Conservation (phyloP, 2,329 filamentous ascomycete genomes). For the Ophiocordyceps camponoti-saundersi region DNA sequence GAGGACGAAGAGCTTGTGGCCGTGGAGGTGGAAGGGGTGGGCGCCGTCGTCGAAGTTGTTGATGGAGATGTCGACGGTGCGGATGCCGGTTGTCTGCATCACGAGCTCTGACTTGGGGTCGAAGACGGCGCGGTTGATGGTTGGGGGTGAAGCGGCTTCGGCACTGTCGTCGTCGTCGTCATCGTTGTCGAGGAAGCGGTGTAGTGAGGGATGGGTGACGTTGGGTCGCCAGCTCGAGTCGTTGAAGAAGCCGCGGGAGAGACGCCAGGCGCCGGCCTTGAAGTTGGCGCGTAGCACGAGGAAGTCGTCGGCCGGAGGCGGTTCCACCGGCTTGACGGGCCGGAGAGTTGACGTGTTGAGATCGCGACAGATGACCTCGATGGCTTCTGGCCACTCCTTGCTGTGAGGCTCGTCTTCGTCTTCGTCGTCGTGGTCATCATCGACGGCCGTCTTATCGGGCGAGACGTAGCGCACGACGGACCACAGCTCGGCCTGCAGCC, state of each 20-base stretch:
- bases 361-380: conserved; percentile 32
- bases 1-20: conserved; percentile 36
- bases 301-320: conserved; percentile 20
- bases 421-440: background rate
- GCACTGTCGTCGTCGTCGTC: conserved; percentile 1
- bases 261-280: conserved; percentile 33
- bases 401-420: conserved; percentile 14
- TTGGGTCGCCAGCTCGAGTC: conserved; percentile 28
- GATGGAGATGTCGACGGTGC: conserved; percentile 39
- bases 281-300: conserved; percentile 34
- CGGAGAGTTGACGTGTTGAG: conserved; percentile 31
- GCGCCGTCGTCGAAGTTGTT: conserved; percentile 37
- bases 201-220: conserved; percentile 15
- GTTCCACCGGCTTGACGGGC: conserved; percentile 16
- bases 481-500: conserved; percentile 13
- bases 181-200: conserved; percentile 14
- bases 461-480: conserved; percentile 14
- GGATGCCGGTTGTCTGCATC: conserved; percentile 30
- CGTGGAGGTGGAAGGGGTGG: conserved; percentile 37
- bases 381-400: conserved; percentile 29
- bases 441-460: background rate
- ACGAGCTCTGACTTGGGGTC: conserved; percentile 20
- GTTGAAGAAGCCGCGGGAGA: conserved; percentile 38
- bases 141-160: conserved; percentile 4
- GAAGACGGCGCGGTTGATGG: conserved; percentile 14